Evolutionary conservation across 2,329 filamentous ascomycete genomes (phyloP).

Genomic region (Cytospora chrysosperma): DNA sequence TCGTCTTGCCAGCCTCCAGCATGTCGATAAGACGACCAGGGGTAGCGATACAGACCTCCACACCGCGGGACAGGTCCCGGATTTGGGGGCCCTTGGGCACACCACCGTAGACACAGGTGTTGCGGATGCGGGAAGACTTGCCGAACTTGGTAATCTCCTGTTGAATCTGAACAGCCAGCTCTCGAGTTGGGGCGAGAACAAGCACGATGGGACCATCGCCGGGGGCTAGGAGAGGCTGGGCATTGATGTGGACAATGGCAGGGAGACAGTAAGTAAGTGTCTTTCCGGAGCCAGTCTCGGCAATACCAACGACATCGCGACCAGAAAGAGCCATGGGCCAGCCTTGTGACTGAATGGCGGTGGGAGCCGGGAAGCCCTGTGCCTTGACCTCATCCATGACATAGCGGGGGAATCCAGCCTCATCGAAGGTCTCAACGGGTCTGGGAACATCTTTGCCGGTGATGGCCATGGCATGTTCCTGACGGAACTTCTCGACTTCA

Average conservation of each 20-base stretch:
- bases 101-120: constrained; percentile 98
- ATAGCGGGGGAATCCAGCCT: constrained; percentile 94
- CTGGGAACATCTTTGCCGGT: constrained; percentile 80
- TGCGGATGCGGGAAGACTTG: constrained; percentile 95
- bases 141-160: constrained; percentile 98
- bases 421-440: constrained; percentile 95
- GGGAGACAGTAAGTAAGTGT: constrained; percentile 97
- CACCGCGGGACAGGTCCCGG: constrained; percentile 87
- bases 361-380: constrained; percentile 90
- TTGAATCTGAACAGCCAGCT: constrained; percentile 97
- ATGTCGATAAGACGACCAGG: constrained; percentile 98
- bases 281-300: constrained; percentile 98
- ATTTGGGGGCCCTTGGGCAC: constrained; percentile 98
- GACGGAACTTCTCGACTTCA: constrained; percentile 87
- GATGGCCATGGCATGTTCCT: constrained; percentile 79
- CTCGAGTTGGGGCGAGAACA: constrained; percentile 92
- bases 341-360: constrained; percentile 95
- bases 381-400: constrained; percentile 99
- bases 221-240: constrained; percentile 90
- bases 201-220: constrained; percentile 96
- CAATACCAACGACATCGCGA: constrained; percentile 97
- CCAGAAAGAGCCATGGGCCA: constrained; percentile 99
- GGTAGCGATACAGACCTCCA: constrained; percentile 98
- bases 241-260: constrained; percentile 99
- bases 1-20: constrained; percentile 96